phyloP scores from a whole-genome alignment of 257 asterid genomes.

The Ehretia macrophylla region DNA sequence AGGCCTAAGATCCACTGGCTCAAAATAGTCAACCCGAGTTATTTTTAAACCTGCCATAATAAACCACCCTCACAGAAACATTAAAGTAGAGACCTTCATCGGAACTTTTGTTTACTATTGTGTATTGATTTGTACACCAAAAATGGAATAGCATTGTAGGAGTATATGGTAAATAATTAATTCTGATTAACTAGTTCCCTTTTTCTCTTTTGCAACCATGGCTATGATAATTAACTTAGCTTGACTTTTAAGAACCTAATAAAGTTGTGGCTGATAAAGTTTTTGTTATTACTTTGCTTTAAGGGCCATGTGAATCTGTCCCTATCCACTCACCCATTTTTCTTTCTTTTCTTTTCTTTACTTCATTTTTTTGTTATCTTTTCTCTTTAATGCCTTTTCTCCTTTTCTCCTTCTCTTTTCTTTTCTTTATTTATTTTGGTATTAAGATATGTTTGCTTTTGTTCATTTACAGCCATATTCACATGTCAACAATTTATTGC shows the following conservation, averaged over 20 bases:
- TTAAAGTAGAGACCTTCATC: neutral
- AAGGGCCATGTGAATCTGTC: conserved; percentile 47
- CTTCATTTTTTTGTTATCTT: conserved; percentile 26
- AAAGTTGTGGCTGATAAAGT: conserved; percentile 31
- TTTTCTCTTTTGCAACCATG: neutral
- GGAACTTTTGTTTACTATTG: neutral
- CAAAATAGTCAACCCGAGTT: too few relatives aligned
- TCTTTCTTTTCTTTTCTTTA: conserved; percentile 19
- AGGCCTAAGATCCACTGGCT: too few relatives aligned
- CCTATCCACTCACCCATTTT: conserved; percentile 28
- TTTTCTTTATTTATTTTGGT: conserved; percentile 9
- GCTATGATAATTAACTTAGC: conserved; percentile 7
- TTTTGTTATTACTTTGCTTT: conserved; percentile 43
- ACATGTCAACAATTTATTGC: conserved; percentile 13
- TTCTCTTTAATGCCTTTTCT: conserved; percentile 25
- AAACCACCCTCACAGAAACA: too few relatives aligned
- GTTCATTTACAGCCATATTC: conserved; percentile 31
- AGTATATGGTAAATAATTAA: neutral
- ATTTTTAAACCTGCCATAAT: too few relatives aligned
- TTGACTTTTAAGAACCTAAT: conserved; percentile 19
- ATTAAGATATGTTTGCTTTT: conserved; percentile 18
- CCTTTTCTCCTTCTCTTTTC: conserved; percentile 15
- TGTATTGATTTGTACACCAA: neutral
- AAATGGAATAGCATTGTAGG: neutral
- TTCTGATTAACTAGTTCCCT: neutral